Conservation (phyloP, 768 basidiomycete species). For the Nevesoporus exiguus region DNA sequence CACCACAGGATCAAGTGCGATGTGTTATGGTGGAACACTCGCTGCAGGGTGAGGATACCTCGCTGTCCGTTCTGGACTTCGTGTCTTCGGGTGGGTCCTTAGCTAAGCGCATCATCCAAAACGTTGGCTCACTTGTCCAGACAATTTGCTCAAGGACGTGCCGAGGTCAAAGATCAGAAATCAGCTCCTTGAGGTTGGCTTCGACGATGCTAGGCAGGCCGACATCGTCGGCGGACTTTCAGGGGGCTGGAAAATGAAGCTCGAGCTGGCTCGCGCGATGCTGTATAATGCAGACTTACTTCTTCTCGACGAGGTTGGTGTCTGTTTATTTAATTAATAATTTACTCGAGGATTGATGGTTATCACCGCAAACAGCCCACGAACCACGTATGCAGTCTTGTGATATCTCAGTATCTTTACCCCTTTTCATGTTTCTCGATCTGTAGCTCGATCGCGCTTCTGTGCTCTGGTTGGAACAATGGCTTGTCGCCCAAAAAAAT, state of each 20-base stretch:
- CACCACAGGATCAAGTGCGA: conserved; percentile 78
- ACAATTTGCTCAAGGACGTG: conserved; percentile 61
- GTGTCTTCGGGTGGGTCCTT: conserved; percentile 68
- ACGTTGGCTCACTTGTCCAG: conserved; percentile 35
- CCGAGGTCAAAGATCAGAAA: conserved; percentile 69
- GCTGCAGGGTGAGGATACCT: conserved; percentile 88
- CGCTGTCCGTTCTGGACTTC: conserved; percentile 82
- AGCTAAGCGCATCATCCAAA: conserved; percentile 2
- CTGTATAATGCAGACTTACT: conserved; percentile 88
- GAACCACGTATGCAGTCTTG: conserved; percentile 66
- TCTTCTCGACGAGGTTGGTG: conserved; percentile 74
- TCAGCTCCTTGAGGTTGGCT: conserved; percentile 86
- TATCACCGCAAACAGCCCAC: conserved; percentile 60
- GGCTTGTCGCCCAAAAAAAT: conserved; percentile 74
- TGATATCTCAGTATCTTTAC: conserved; percentile 14
- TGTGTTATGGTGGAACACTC: conserved; percentile 98
- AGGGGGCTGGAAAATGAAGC: conserved; percentile 99
- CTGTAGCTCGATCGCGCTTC: conserved; percentile 73
- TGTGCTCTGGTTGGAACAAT: conserved; percentile 89
- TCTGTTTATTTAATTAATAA: conserved; percentile 18
- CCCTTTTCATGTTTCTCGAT: conserved; percentile 19
- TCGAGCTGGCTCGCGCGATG: conserved; percentile 95
- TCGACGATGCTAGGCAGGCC: conserved; percentile 79
- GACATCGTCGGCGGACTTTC: conserved; percentile 88
- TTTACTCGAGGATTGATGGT: conserved; percentile 16